Evolutionary conservation across 1,139 yeast genomes (phyloP), one percentile per base, ranked within the genome.

Genomic region (Eremothecium sinecaudum): DNA sequence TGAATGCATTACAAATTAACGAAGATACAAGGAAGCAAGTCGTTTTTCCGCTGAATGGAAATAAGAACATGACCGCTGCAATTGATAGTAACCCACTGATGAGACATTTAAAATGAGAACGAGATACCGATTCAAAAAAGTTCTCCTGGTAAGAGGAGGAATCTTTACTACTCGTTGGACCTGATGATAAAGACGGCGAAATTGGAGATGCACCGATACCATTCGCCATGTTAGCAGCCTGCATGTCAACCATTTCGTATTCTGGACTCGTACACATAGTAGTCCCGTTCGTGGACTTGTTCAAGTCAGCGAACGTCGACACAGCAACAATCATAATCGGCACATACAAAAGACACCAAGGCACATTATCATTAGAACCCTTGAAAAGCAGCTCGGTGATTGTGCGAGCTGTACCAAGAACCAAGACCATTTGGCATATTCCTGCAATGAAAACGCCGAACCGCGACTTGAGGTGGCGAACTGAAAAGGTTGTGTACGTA

Each of bases 361-460:
- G 72, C 4, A 62, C 48, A 30, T 61, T 60, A 13, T 59, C 49
- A 31, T 58, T 61, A 8, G 54, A 43, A 5, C 50, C 50, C 27
- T 53, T 45, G 43, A 56, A 61, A 17, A 62, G 38, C 34, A 60
- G 54, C 3, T 66, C 58, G 0, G 71, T 67, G 6, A 76, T 42
- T 0, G 87, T 66, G 1, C 74, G 68, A 1, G 81, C 64, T 1
- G 76, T 59, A 9, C 63, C 51, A 7, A 68, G 36, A 1, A 83
- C 61, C 5, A 80, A 50, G 0, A 58, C 26, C 1, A 67, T 51
- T 43, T 78, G 75, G 2, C 70, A 69, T 0, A 66, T 18, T 63
- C 79, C 75, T 1, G 86, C 87, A n/a, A 69, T 37, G 5, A 77
- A 45, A 9, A 81, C 58, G 0, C 90, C 87, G 2, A 64, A 32